phyloP scores from a whole-genome alignment of 2,329 filamentous ascomycete genomes.

The Apiospora koreana region DNA sequence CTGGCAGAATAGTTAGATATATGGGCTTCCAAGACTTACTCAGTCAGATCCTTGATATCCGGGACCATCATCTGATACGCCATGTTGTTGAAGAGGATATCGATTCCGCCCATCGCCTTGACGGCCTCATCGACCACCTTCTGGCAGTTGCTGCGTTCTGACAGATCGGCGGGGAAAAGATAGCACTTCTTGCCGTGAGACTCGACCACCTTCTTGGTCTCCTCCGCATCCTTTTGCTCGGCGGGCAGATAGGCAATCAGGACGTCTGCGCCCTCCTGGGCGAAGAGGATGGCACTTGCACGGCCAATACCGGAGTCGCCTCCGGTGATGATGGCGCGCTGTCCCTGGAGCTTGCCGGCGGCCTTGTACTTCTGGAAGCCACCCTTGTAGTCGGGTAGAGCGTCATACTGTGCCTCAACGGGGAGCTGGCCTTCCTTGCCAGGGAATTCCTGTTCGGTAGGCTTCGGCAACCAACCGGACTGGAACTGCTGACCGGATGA shows the following conservation, averaged over 20 bases:
- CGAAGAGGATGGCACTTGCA: constrained; percentile 74
- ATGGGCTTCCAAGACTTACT: constrained; percentile 46
- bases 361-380: constrained; percentile 71
- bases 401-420: constrained; percentile 59
- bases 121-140: constrained; percentile 68
- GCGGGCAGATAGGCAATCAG: constrained; percentile 74
- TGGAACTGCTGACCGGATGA: not conserved
- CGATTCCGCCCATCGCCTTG: constrained; percentile 66
- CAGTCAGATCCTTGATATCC: constrained; percentile 69
- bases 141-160: constrained; percentile 66
- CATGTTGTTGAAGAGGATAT: constrained; percentile 76
- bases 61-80: constrained; percentile 74
- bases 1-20: not conserved
- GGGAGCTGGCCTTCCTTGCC: constrained; percentile 50
- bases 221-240: constrained; percentile 74
- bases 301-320: constrained; percentile 80
- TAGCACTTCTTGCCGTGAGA: constrained; percentile 66
- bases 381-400: constrained; percentile 68
- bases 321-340: constrained; percentile 77
- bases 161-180: constrained; percentile 65
- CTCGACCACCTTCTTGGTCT: constrained; percentile 72
- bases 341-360: constrained; percentile 73
- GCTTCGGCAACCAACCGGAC: constrained; percentile 24
- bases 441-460: constrained; percentile 43
- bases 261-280: constrained; percentile 76